Evolutionary conservation across 495 filamentous ascomycete species (phyloP), one percentile per base, ranked within the genome.

Genomic region (Cladorrhinum samala): DNA sequence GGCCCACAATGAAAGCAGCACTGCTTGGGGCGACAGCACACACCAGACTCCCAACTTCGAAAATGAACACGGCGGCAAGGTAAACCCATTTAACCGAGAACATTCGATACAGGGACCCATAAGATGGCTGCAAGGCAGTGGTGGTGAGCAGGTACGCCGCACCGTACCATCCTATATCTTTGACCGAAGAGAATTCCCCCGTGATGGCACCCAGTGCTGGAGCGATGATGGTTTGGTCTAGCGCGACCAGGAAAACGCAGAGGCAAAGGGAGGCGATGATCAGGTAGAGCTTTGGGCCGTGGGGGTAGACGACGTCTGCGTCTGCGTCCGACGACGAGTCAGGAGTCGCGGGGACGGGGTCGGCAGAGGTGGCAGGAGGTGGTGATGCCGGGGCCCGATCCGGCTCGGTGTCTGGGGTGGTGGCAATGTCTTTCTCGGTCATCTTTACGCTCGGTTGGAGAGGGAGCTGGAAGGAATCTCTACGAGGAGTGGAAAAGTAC

Each of bases 151-250:
- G 75, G 61, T 77, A 83, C 9, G 78, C 72, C 2, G 74, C 67
- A n/a, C 77, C 79, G 56, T 84, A 52, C 78, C 79, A 65, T 72
- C 78, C 57, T 41, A 76, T 68, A 73, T 83, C 63, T 65, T 76
- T 50, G 63, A 72, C 66, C 43, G 65, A 68, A 3, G 17, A 23
- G 53, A 68, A 76, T 52, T 72, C 68, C 38, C 53, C 55, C 2
- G 73, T 76, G 60, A 76, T 73, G 52, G 72, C 69, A 56, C 72
- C 80, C 18, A 83, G 75, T 1, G 82, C 77, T 9, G 81, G 82
- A 1, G 81, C 69, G 52, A 85, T 79, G 61, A 85, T 82, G 46
- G 80, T 83, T 61, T 80, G 75, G 60, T 83, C 83, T 41, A 86
- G 73, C 7, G 83, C 83, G 23, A 81, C 78, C 46, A 84, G 73